phyloP scores from a whole-genome alignment of 805 yeast genomes.

The Metschnikowia cerradonensis region DNA sequence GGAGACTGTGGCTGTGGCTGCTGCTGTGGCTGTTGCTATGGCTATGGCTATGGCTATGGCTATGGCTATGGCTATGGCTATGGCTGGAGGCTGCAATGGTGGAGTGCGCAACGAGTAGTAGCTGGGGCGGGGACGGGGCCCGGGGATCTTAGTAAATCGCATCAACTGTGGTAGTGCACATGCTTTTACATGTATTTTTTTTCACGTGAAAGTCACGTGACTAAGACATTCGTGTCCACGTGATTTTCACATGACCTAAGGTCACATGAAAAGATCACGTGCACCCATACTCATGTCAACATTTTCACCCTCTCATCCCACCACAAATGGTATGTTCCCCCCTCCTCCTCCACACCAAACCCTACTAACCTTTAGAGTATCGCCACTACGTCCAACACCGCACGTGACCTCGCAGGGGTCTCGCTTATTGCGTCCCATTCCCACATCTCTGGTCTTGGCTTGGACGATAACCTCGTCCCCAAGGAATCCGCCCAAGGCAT shows the following conservation, averaged over 20 bases:
- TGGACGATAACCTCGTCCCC: constrained; percentile 86
- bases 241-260: background rate
- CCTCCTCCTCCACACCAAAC: background rate
- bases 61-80: too few species aligned
- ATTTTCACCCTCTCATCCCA: constrained; percentile 5
- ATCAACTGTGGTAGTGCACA: too few species aligned
- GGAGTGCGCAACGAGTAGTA: too few species aligned
- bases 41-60: too few species aligned
- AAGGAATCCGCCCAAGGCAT: constrained; percentile 80
- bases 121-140: too few species aligned
- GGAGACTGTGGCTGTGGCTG: too few species aligned
- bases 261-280: background rate
- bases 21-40: too few species aligned
- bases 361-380: constrained; percentile 16
- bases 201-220: too few species aligned
- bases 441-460: constrained; percentile 94
- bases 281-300: background rate
- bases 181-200: too few species aligned
- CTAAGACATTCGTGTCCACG: too few species aligned
- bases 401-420: constrained; percentile 41
- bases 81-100: too few species aligned
- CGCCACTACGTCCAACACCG: constrained; percentile 20
- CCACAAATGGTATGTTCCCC: constrained; percentile 12
- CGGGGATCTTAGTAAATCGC: too few species aligned
- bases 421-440: constrained; percentile 96